Conservation (phyloP, 2,329 filamentous ascomycete genomes). For the Verticillium nubilum region DNA sequence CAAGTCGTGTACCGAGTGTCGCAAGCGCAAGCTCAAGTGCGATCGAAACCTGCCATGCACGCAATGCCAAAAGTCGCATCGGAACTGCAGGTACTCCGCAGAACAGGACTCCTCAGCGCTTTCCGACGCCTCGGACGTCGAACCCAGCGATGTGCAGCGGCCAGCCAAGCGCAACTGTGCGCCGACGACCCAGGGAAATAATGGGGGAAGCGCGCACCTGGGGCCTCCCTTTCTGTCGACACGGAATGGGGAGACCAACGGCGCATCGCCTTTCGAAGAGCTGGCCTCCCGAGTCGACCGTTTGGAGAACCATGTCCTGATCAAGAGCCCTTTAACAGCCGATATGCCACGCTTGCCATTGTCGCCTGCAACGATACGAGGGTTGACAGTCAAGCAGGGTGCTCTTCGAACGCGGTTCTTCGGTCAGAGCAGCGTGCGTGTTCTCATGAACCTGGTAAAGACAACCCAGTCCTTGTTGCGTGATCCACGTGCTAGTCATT, state of each 20-base stretch:
- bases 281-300: slow-evolving; percentile 45
- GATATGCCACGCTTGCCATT: slow-evolving; percentile 25
- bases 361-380: slow-evolving; percentile 40
- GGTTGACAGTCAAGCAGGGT: slow-evolving; percentile 42
- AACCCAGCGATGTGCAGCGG: slow-evolving; percentile 25
- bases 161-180: slow-evolving; percentile 32
- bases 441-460: slow-evolving; percentile 48
- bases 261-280: slow-evolving; percentile 36
- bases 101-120: slow-evolving; percentile 40
- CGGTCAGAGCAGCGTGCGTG: slow-evolving; percentile 47
- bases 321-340: slow-evolving; percentile 32
- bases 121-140: slow-evolving; percentile 44
- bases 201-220: slow-evolving; percentile 2
- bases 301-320: slow-evolving; percentile 44
- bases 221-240: slow-evolving; percentile 1
- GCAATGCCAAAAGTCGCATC: slow-evolving; percentile 53
- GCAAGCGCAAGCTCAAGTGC: slow-evolving; percentile 52
- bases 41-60: slow-evolving; percentile 51
- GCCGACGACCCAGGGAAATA: slow-evolving; percentile 3
- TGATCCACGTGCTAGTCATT: background rate
- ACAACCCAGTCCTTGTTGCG: background rate
- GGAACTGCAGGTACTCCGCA: slow-evolving; percentile 46
- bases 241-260: slow-evolving; percentile 23
- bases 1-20: slow-evolving; percentile 51
- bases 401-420: slow-evolving; percentile 43